Evolutionary conservation across 2,329 filamentous ascomycete genomes (phyloP), one percentile per base, ranked within the genome.

Genomic region (Tolypocladium sp.): DNA sequence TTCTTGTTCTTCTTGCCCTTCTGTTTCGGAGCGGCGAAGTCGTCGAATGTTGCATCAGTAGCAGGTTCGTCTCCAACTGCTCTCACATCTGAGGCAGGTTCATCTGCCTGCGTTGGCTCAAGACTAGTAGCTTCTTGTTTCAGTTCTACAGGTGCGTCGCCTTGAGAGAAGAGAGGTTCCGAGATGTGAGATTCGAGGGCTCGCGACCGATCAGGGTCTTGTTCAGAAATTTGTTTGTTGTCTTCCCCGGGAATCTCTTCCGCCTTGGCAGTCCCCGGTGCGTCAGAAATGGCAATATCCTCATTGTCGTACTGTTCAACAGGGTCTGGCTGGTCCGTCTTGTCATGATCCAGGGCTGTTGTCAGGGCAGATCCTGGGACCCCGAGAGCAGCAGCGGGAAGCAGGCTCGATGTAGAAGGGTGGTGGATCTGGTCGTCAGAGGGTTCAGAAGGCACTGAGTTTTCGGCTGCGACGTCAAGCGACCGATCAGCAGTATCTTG

Each of bases 1-100:
- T 74, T 71, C 62, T 72, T 72, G 57, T 69, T 72, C 58, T 71
- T 73, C 62, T 71, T 72, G 41, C 51, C 62, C 61, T 73, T 71
- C 63, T 73, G 73, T 37, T 64, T 46, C 20, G 62, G 41, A 59
- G 63, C 62, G 15, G 35, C 38, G 10, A 40, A 55, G 9, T 55
- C 41, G 2, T 58, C 57, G 12, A 49, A 12, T 8, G 25, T 20
- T 27, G 58, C 51, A 40, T 66, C 65, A 15, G 53, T 42, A 8
- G 35, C 12, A 53, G 61, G 52, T 10, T 57, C 57, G 37, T 63
- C 59, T 4, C 37, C 30, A 52, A 10, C 35, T 30, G 30, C 56
- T 8, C 10, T 25, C 25, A 33, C 61, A 25, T 56, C 38, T 12
- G 41, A n/a, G 27, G 51, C 22, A 30, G 58, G 38, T 42, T 66